Evolutionary conservation across 495 filamentous ascomycete species (phyloP).

Genomic region (Ascobolus immersus): DNA sequence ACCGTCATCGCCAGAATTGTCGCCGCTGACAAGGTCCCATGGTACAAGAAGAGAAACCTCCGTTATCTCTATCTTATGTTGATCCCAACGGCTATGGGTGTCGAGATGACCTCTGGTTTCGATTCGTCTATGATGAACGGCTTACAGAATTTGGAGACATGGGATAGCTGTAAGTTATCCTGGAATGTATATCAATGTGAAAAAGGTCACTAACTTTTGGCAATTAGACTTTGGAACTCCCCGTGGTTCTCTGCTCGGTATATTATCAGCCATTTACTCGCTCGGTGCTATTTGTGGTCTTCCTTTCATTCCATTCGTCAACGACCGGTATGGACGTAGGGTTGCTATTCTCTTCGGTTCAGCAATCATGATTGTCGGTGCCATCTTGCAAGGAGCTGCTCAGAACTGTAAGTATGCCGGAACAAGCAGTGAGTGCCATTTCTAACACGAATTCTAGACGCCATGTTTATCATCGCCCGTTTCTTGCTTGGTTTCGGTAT

Average conservation of each 20-base stretch:
- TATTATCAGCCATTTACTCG: conserved; percentile 22
- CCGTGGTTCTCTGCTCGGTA: conserved; percentile 10
- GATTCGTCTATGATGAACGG: conserved; percentile 48
- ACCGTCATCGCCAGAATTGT: not conserved
- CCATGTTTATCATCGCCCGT: conserved; percentile 40
- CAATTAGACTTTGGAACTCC: conserved; percentile 18
- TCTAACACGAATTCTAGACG: conserved; percentile 13
- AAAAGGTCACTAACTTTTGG: not conserved
- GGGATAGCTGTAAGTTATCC: conserved; percentile 27
- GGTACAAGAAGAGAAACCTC: conserved; percentile 40
- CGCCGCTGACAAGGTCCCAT: not conserved
- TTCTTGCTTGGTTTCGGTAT: conserved; percentile 41
- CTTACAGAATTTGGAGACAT: conserved; percentile 33
- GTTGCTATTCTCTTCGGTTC: conserved; percentile 37
- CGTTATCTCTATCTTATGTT: conserved; percentile 33
- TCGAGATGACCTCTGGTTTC: conserved; percentile 48
- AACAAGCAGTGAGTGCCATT: no score
- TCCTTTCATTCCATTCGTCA: conserved; percentile 31
- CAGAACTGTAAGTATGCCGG: conserved; percentile 19
- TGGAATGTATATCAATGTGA: not conserved
- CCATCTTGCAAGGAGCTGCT: conserved; percentile 28
- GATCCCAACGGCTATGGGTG: conserved; percentile 40
- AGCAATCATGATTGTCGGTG: conserved; percentile 30
- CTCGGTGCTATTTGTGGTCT: conserved; percentile 30
- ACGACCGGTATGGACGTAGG: conserved; percentile 29